Percentiles rank a stretch among this genome's conserved stretches.
Conservation (phyloP, 208 protist species). For the Crithidia expoeki region DNA sequence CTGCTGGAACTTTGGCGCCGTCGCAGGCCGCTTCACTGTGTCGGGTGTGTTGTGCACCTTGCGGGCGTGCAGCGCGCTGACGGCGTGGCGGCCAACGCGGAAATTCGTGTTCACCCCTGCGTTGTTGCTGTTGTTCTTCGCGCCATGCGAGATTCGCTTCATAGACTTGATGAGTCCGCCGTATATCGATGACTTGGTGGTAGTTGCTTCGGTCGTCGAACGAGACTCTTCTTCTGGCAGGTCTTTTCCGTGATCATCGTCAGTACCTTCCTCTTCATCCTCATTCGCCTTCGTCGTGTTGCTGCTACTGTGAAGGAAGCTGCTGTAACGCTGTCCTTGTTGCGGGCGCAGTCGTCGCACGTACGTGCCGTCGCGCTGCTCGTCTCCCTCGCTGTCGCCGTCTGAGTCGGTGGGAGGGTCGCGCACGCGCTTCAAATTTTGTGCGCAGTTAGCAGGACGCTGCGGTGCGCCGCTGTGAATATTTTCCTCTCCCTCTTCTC, state of each 20-base stretch:
- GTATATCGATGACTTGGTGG: constrained; percentile 36
- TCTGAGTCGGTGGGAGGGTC: constrained; percentile 35
- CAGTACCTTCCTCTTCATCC: neutral
- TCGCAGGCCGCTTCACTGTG: constrained; percentile 48
- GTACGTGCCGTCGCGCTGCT: constrained; percentile 20
- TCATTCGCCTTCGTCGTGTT: neutral
- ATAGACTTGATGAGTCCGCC: constrained; percentile 61
- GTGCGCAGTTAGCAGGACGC: neutral
- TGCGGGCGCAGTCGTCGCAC: constrained; percentile 1
- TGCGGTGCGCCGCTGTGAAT: neutral
- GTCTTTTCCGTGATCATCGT: constrained; percentile 4
- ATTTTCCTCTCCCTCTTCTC: constrained; percentile 13
- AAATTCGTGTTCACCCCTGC: neutral
- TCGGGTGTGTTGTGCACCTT: constrained; percentile 38
- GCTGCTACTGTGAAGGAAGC: neutral
- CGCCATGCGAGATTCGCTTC: constrained; percentile 22
- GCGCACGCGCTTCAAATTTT: constrained; percentile 27
- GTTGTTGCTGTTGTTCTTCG: neutral
- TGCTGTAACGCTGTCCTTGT: neutral
- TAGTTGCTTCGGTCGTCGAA: neutral
- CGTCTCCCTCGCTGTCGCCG: constrained; percentile 29
- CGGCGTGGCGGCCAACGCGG: constrained; percentile 46
- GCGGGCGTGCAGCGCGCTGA: constrained; percentile 43
- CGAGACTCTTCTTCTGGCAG: neutral
- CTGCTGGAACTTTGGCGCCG: constrained; percentile 79